Percentiles rank a stretch among this genome's conserved stretches.
Conservation (phyloP, 1,139 yeast genomes). For the Kurtzmaniella quercitrusa region DNA sequence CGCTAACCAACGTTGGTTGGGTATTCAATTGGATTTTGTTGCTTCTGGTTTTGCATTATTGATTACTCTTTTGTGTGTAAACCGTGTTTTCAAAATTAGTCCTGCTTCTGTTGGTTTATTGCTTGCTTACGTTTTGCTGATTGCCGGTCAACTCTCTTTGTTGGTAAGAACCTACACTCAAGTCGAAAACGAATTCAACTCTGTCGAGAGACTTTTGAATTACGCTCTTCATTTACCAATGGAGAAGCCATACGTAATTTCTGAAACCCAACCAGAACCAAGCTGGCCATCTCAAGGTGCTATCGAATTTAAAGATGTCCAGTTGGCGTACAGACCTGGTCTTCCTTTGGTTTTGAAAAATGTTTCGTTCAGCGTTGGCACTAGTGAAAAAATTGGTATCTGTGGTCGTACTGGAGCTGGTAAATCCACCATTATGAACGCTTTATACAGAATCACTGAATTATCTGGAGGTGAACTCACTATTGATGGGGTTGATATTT, state of each 20-base stretch:
- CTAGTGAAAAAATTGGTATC: slow-evolving; percentile 65
- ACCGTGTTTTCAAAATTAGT: slow-evolving; percentile 55
- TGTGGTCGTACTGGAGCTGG: slow-evolving; percentile 86
- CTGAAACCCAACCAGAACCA: slow-evolving; percentile 52
- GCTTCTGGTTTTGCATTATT: slow-evolving; percentile 46
- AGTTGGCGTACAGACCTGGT: slow-evolving; percentile 69
- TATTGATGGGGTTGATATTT: slow-evolving; percentile 61
- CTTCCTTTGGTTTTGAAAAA: slow-evolving; percentile 69
- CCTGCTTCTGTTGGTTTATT: slow-evolving; percentile 73
- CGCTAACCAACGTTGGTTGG: slow-evolving; percentile 78
- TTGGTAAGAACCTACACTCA: slow-evolving; percentile 56
- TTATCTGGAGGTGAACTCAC: slow-evolving; percentile 46
- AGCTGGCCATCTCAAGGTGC: slow-evolving; percentile 43
- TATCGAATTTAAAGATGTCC: slow-evolving; percentile 54
- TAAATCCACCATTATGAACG: slow-evolving; percentile 64
- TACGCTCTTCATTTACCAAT: slow-evolving; percentile 52
- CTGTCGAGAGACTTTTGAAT: slow-evolving; percentile 75
- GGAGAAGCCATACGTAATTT: slow-evolving; percentile 40
- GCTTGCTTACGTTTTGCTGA: slow-evolving; percentile 52
- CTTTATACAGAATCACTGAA: slow-evolving; percentile 60
- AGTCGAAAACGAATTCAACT: slow-evolving; percentile 78
- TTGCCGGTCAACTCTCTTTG: slow-evolving; percentile 46
- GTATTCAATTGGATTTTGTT: slow-evolving; percentile 55
- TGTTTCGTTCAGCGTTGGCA: slow-evolving; percentile 40
- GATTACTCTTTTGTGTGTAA: slow-evolving; percentile 57